Conservation (phyloP, 2,329 filamentous ascomycete genomes). For the Talaromyces amestolkiae region DNA sequence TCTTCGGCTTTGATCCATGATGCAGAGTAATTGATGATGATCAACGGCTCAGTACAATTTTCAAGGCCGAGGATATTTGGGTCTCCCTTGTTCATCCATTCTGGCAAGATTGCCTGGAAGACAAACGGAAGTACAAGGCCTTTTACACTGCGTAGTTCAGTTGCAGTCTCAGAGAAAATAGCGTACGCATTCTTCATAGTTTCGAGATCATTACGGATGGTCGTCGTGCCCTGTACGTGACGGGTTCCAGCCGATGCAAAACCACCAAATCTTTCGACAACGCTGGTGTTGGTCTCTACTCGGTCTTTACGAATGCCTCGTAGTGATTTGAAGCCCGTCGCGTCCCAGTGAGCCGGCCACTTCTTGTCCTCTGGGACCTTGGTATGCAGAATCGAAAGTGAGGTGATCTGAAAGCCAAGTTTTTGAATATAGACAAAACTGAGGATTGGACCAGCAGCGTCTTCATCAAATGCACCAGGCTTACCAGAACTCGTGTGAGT, state of each 20-base stretch:
- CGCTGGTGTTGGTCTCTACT: constrained; percentile 14
- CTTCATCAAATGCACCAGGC: constrained; percentile 12
- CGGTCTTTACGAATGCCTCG: constrained; percentile 11
- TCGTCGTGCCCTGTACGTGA: constrained; percentile 13
- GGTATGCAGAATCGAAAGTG: constrained; percentile 13
- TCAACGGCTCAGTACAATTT: constrained; percentile 15
- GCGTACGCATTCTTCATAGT: constrained; percentile 12
- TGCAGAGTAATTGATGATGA: constrained; percentile 14
- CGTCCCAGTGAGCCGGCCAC: constrained; percentile 16
- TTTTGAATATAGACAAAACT: constrained; percentile 14
- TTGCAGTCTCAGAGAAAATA: constrained; percentile 12
- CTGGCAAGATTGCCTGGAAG: constrained; percentile 14
- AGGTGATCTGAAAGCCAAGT: constrained; percentile 14
- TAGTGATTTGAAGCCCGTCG: constrained; percentile 16
- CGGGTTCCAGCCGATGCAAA: constrained; percentile 8
- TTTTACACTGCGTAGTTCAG: constrained; percentile 9
- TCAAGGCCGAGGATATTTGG: constrained; percentile 13
- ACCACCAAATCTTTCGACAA: constrained; percentile 11
- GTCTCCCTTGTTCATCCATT: constrained; percentile 16
- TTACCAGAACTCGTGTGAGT: constrained; percentile 7
- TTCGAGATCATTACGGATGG: constrained; percentile 13
- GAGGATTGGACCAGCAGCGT: constrained; percentile 12
- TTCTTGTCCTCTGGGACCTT: constrained; percentile 14
- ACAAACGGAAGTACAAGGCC: constrained; percentile 9
- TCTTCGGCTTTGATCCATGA: constrained; percentile 12